Evolutionary conservation across 305 asterid species (phyloP).

Genomic region (Fraxinus nigra): DNA sequence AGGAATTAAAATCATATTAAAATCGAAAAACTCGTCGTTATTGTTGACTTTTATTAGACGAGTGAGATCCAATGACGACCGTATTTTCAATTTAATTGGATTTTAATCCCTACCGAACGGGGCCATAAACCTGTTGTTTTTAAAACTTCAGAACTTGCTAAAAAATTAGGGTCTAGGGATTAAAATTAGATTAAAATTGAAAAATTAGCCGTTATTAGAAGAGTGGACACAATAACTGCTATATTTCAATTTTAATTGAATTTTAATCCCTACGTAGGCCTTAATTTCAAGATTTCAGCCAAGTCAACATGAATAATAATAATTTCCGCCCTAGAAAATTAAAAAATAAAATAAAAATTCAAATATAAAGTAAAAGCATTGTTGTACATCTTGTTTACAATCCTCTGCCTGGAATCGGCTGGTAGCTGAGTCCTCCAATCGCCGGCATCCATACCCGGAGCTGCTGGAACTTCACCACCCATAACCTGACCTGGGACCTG

Average conservation of each 20-base stretch:
- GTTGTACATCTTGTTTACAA: conserved; percentile 62
- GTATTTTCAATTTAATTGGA: too few relatives aligned
- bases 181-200: too few relatives aligned
- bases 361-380: too few relatives aligned
- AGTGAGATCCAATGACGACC: too few relatives aligned
- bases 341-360: background rate
- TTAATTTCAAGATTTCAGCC: background rate
- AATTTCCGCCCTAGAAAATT: background rate
- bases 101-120: too few relatives aligned
- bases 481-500: conserved; percentile 49
- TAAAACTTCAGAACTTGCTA: background rate
- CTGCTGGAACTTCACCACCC: conserved; percentile 44
- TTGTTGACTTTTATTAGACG: too few relatives aligned
- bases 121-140: background rate
- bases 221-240: too few relatives aligned
- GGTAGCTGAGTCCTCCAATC: conserved; percentile 77
- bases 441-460: conserved; percentile 51
- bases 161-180: background rate
- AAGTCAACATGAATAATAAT: background rate
- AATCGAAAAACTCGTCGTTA: too few relatives aligned
- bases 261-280: too few relatives aligned
- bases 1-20: too few relatives aligned
- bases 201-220: too few relatives aligned
- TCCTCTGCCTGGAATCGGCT: conserved; percentile 65
- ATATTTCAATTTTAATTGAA: too few relatives aligned